These are phyloP conservation scores for Crithidia bombi DNA, from an alignment of 208 protist genomes.

Conservation along the genomic window DNA sequence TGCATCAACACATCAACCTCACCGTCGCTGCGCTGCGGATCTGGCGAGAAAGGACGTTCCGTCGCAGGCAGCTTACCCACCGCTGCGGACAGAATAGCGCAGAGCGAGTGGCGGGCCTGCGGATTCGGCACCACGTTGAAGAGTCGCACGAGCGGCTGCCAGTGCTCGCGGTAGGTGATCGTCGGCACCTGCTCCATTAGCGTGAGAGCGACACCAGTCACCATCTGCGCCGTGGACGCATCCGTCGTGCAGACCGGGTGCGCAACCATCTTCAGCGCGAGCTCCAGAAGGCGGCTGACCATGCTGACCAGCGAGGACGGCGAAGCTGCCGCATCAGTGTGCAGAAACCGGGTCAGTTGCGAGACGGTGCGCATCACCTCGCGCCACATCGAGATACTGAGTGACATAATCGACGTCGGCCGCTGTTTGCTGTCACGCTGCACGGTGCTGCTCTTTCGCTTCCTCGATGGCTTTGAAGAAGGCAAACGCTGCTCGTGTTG, in stretches of 20 bases:
- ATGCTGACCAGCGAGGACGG: conserved; percentile 35
- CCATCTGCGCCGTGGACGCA: conserved; percentile 46
- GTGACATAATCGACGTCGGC: conserved; percentile 59
- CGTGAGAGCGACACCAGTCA: conserved; percentile 30
- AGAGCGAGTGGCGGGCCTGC: conserved; percentile 67
- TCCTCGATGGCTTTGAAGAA: conserved; percentile 5
- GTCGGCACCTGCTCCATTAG: conserved; percentile 38
- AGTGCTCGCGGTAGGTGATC: conserved; percentile 56
- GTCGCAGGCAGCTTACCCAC: conserved; percentile 33
- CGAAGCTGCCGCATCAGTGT: conserved; percentile 3
- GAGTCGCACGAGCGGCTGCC: conserved; percentile 67
- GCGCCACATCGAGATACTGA: conserved; percentile 84
- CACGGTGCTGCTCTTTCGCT: not conserved
- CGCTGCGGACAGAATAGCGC: conserved; percentile 41
- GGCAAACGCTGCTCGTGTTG: not conserved
- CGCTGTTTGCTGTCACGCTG: conserved; percentile 12
- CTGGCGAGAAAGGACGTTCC: not conserved
- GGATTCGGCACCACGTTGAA: conserved; percentile 83
- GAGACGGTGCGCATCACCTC: conserved; percentile 86
- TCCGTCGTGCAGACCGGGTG: conserved; percentile 81
- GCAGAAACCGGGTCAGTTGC: conserved; percentile 42
- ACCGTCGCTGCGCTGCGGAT: too few relatives aligned
- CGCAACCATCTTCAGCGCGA: conserved; percentile 79
- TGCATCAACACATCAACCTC: not conserved
- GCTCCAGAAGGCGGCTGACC: conserved; percentile 76